Conservation (phyloP, 225 moss, liverwort and hornwort genomes). For the Marchantia paleacea region DNA sequence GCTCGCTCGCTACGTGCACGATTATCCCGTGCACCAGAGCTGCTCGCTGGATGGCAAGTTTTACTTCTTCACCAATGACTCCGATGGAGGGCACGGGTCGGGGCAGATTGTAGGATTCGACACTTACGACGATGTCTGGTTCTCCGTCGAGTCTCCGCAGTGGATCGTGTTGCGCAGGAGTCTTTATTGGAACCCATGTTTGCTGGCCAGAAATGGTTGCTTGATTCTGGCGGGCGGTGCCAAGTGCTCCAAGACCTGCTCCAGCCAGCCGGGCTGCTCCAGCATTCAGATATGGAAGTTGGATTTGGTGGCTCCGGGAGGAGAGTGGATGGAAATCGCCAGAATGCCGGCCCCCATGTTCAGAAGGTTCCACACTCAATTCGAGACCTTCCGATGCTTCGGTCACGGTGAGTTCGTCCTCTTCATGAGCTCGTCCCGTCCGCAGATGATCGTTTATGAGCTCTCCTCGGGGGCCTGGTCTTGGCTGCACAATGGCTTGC, state of each 20-base stretch:
- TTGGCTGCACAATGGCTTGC: conserved; percentile 16
- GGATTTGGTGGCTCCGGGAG: neutral
- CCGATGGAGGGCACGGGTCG: conserved; percentile 4
- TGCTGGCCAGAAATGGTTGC: conserved; percentile 8
- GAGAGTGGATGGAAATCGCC: conserved; percentile 1
- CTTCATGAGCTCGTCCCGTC: conserved; percentile 12
- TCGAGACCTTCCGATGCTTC: conserved; percentile 7
- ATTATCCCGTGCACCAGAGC: conserved; percentile 15
- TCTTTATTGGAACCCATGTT: conserved; percentile 16
- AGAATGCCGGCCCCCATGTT: conserved; percentile 11
- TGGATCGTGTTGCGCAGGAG: conserved; percentile 6
- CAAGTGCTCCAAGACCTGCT: conserved; percentile 3
- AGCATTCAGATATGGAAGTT: conserved; percentile 16
- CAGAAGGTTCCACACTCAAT: conserved; percentile 9
- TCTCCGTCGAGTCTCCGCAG: conserved; percentile 10
- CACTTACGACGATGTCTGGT: neutral
- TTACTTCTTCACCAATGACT: conserved; percentile 10
- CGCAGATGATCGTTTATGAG: conserved; percentile 6
- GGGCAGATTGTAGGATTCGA: conserved; percentile 5
- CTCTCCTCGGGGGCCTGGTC: neutral
- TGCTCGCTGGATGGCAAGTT: conserved; percentile 4
- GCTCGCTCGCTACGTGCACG: conserved; percentile 14
- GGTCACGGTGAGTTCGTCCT: conserved; percentile 11
- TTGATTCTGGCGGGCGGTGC: conserved; percentile 14
- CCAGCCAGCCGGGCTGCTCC: conserved; percentile 15